Conservation (phyloP, 768 basidiomycete species). For the Phanerodontia chrysosporium region DNA sequence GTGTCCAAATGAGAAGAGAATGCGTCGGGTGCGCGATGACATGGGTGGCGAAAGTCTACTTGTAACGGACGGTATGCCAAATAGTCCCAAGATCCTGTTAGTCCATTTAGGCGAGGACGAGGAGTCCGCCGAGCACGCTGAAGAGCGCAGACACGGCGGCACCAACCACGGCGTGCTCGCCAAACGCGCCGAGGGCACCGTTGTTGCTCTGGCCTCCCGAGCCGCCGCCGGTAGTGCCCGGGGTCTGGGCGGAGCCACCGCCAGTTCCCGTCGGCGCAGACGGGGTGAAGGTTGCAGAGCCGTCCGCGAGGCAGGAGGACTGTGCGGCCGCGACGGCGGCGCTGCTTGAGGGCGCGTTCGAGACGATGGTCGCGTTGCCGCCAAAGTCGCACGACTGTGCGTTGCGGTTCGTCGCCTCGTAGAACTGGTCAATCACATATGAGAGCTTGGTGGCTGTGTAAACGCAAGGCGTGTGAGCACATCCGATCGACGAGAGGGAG, state of each 20-base stretch:
- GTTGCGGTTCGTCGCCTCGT: conserved; percentile 56
- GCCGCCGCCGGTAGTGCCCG: not conserved
- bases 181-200: conserved; percentile 17
- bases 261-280: conserved; percentile 33
- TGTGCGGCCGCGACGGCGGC: conserved; percentile 52
- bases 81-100: not conserved
- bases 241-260: conserved; percentile 4
- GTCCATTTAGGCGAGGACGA: conserved; percentile 18
- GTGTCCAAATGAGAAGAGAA: not conserved
- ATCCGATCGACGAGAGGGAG: not conserved
- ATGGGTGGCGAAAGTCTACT: too few species aligned
- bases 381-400: conserved; percentile 68
- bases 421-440: conserved; percentile 79
- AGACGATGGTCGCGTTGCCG: conserved; percentile 81
- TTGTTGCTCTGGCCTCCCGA: conserved; percentile 5
- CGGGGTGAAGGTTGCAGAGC: conserved; percentile 61
- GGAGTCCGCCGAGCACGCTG: conserved; percentile 18
- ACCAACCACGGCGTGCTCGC: conserved; percentile 4
- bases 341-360: conserved; percentile 42
- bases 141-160: conserved; percentile 15
- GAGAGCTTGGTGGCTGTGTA: conserved; percentile 68
- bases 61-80: not conserved
- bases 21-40: not conserved
- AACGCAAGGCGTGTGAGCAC: not conserved
- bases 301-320: conserved; percentile 63